A percentile compares a stretch with the other conserved stretches of the same genome.
Evolutionary conservation across 495 filamentous ascomycete species (phyloP).

Genomic region (Pyronema domesticum): DNA sequence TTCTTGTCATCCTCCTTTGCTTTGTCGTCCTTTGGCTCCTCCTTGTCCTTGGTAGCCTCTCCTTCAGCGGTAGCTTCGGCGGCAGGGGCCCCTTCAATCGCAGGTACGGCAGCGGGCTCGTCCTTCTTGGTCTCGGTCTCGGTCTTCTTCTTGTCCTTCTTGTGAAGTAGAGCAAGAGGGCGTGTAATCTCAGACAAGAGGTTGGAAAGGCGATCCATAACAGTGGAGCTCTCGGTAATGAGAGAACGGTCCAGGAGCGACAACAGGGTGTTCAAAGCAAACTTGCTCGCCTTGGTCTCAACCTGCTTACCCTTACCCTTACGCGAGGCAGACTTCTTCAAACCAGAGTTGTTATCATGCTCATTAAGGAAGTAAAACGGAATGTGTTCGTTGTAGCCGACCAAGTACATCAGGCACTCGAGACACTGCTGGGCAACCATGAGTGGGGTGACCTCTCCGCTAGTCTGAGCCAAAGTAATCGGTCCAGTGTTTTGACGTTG

Average conservation of each 20-base stretch:
- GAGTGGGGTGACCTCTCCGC: constrained; percentile 69
- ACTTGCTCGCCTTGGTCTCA: constrained; percentile 67
- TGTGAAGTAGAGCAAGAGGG: constrained; percentile 64
- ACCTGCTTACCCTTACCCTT: constrained; percentile 73
- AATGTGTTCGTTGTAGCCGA: constrained; percentile 64
- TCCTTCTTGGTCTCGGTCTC: constrained; percentile 40
- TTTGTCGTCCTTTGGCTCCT: constrained; percentile 27
- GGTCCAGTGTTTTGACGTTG: constrained; percentile 33
- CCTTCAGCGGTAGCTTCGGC: constrained; percentile 11
- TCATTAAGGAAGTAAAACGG: constrained; percentile 89
- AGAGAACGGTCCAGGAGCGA: constrained; percentile 74
- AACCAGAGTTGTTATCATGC: constrained; percentile 56
- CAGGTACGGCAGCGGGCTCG: constrained; percentile 25
- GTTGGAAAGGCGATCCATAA: constrained; percentile 84
- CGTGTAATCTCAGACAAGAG: constrained; percentile 75
- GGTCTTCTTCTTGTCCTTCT: constrained; percentile 60
- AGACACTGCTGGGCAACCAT: constrained; percentile 94
- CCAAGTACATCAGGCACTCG: constrained; percentile 58
- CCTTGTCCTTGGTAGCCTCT: constrained; percentile 24
- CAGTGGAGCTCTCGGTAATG: constrained; percentile 83
- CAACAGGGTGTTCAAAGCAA: constrained; percentile 76
- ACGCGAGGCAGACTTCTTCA: constrained; percentile 59
- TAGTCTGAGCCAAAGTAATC: constrained; percentile 33
- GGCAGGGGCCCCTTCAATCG: constrained; percentile 8
- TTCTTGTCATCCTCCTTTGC: constrained; percentile 38